Percentiles rank a stretch among this genome's conserved stretches.
Evolutionary conservation across 2,329 filamentous ascomycete genomes (phyloP).

Genomic region (Trichoderma hamatum): DNA sequence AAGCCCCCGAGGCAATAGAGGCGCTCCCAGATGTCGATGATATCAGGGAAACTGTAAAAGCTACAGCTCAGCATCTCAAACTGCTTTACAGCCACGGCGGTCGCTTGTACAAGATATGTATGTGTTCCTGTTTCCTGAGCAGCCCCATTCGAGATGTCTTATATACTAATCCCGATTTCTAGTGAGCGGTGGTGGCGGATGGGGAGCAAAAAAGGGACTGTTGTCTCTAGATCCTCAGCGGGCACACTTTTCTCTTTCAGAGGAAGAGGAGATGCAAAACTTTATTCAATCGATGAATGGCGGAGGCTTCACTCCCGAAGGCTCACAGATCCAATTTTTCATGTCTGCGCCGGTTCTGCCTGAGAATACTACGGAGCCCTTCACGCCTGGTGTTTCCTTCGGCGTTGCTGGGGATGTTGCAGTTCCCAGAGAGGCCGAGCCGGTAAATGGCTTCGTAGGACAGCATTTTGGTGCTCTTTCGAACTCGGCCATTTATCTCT

Average conservation of each 20-base stretch:
- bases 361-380: conserved; percentile 33
- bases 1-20: conserved; percentile 27
- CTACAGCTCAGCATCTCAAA: conserved; percentile 38
- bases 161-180: background rate
- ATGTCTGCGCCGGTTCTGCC: conserved; percentile 42
- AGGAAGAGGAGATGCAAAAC: conserved; percentile 55
- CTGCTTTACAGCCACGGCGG: conserved; percentile 47
- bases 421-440: conserved; percentile 2
- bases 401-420: conserved; percentile 37
- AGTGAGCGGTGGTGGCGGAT: conserved; percentile 82
- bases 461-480: conserved; percentile 66
- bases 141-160: background rate
- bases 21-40: conserved; percentile 15
- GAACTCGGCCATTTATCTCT: conserved; percentile 61
- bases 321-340: conserved; percentile 70
- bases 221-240: conserved; percentile 76
- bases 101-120: conserved; percentile 48
- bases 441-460: conserved; percentile 36
- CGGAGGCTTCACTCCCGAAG: conserved; percentile 60
- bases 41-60: conserved; percentile 30
- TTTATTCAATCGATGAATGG: conserved; percentile 55
- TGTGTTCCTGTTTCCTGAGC: conserved; percentile 20
- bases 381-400: conserved; percentile 37
- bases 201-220: conserved; percentile 79
- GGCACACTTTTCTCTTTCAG: conserved; percentile 49